These are phyloP conservation scores for Pythium dissimile DNA, from an alignment of 352 stramenopile genomes.

Conservation along the genomic window DNA sequence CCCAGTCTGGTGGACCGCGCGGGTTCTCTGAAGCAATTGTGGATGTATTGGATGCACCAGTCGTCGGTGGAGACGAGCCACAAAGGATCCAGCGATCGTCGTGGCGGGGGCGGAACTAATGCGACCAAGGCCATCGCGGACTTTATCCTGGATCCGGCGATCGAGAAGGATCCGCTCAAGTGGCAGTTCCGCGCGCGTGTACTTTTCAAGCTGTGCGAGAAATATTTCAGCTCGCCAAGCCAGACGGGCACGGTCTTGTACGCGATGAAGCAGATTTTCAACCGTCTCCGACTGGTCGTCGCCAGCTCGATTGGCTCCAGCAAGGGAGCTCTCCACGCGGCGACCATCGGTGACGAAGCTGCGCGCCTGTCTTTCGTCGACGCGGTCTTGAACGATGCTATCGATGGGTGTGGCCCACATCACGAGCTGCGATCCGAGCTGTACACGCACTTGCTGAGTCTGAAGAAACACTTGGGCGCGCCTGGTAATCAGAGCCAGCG, in stretches of 20 bases:
- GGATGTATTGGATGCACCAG: slow-evolving; percentile 51
- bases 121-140: slow-evolving; percentile 46
- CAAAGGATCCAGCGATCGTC: slow-evolving; percentile 3
- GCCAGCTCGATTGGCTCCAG: slow-evolving; percentile 16
- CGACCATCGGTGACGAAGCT: slow-evolving; percentile 15
- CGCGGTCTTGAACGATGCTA: slow-evolving; percentile 43
- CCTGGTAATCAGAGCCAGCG: slow-evolving; percentile 10
- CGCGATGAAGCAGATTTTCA: slow-evolving; percentile 53
- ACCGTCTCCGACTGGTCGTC: slow-evolving; percentile 38
- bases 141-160: slow-evolving; percentile 36
- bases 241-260: slow-evolving; percentile 44
- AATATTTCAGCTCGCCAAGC: slow-evolving; percentile 28
- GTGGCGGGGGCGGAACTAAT: neutral
- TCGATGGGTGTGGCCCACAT: slow-evolving; percentile 42
- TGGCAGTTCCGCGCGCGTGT: slow-evolving; percentile 52
- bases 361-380: slow-evolving; percentile 33
- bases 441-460: slow-evolving; percentile 56
- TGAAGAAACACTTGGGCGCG: slow-evolving; percentile 49
- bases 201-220: slow-evolving; percentile 46
- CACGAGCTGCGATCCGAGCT: slow-evolving; percentile 54
- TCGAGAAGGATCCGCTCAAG: slow-evolving; percentile 47
- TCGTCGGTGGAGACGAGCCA: neutral
- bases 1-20: slow-evolving; percentile 28
- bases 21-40: slow-evolving; percentile 42
- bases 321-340: slow-evolving; percentile 5